A percentile compares a stretch with the other conserved stretches of the same genome.
These are phyloP conservation scores for Deinandra increscens DNA, from an alignment of 129 eudicot genomes.

Conservation along the genomic window DNA sequence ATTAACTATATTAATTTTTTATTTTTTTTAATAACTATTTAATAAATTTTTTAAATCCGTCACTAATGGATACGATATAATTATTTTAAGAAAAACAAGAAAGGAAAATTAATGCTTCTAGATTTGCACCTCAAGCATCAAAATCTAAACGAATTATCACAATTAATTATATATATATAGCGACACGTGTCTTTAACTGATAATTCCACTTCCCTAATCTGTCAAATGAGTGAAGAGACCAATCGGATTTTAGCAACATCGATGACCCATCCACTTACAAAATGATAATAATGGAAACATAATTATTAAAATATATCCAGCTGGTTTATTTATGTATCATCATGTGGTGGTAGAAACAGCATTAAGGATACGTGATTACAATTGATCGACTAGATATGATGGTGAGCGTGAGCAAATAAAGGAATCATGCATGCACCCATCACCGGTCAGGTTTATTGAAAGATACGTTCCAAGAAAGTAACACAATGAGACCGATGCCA, in stretches of 20 bases:
- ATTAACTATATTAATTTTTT: too few species aligned
- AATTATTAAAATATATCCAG: constrained; percentile 16
- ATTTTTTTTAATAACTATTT: too few species aligned
- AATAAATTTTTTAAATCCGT: too few species aligned
- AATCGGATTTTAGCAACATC: constrained; percentile 3
- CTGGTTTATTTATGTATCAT: neutral
- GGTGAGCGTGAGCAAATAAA: constrained; percentile 18
- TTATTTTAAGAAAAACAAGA: too few species aligned
- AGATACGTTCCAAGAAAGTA: constrained; percentile 6
- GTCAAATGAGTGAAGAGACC: neutral
- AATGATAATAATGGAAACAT: constrained; percentile 12
- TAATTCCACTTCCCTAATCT: too few species aligned
- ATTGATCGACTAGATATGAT: constrained; percentile 4
- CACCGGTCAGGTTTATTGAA: neutral
- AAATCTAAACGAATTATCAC: too few species aligned
- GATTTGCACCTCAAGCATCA: too few species aligned
- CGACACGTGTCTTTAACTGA: too few species aligned
- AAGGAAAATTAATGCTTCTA: too few species aligned
- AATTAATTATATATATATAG: too few species aligned
- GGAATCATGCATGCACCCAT: constrained; percentile 4
- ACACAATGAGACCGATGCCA: neutral
- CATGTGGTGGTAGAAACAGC: constrained; percentile 19
- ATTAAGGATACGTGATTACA: constrained; percentile 19
- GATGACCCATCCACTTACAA: constrained; percentile 4
- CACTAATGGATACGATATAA: too few species aligned